phyloP scores from a whole-genome alignment of 2,329 filamentous ascomycete genomes.

The Sclerotinia borealis region DNA sequence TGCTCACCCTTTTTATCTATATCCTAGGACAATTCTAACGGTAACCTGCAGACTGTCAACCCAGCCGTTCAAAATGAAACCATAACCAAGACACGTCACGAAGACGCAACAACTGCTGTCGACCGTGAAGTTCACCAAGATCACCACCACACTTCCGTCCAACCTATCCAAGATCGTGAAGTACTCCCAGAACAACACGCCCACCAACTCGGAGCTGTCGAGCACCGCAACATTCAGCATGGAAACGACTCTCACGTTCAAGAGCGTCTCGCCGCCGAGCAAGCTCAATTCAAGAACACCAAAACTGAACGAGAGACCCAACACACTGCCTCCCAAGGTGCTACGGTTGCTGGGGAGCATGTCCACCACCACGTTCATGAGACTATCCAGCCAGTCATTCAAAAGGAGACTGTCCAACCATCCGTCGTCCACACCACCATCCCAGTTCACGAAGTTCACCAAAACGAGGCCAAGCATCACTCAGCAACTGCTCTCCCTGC shows the following conservation, averaged over 20 bases:
- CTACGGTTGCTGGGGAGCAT: slow-evolving; percentile 53
- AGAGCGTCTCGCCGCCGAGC: slow-evolving; percentile 45
- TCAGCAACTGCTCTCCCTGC: slow-evolving; percentile 56
- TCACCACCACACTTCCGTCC: slow-evolving; percentile 64
- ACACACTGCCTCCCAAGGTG: slow-evolving; percentile 42
- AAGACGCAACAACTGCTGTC: slow-evolving; percentile 55
- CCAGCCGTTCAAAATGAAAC: slow-evolving; percentile 55
- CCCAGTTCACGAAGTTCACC: slow-evolving; percentile 66
- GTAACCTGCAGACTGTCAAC: slow-evolving; percentile 40
- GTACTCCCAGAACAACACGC: slow-evolving; percentile 55
- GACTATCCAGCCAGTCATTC: slow-evolving; percentile 60
- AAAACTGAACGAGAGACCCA: slow-evolving; percentile 41
- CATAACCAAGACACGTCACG: slow-evolving; percentile 53
- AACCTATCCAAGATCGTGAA: slow-evolving; percentile 54
- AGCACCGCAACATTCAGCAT: slow-evolving; percentile 57
- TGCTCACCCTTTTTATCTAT: neutral
- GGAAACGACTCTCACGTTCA: slow-evolving; percentile 46
- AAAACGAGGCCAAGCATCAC: slow-evolving; percentile 61
- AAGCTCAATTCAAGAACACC: slow-evolving; percentile 47
- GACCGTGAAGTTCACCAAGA: slow-evolving; percentile 67
- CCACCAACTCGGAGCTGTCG: slow-evolving; percentile 51
- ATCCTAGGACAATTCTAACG: slow-evolving; percentile 3
- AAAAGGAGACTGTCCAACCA: slow-evolving; percentile 63
- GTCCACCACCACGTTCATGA: slow-evolving; percentile 48
- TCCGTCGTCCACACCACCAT: slow-evolving; percentile 65